A percentile compares a stretch with the other conserved stretches of the same genome.
Evolutionary conservation across 805 yeast genomes (phyloP).

Genomic region (Candida ulmi): DNA sequence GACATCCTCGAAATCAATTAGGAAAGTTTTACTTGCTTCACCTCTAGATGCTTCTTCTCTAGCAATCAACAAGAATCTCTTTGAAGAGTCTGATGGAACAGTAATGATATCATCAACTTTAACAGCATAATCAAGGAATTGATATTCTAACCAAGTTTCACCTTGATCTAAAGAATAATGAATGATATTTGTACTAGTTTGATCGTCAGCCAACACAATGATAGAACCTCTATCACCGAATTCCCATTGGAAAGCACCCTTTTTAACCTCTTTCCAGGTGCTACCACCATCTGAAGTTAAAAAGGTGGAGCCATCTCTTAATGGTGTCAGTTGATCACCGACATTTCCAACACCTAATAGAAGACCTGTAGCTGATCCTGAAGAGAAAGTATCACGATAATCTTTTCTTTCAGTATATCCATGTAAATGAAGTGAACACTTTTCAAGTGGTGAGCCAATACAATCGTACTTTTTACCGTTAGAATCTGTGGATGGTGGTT

Average conservation of each 20-base stretch:
- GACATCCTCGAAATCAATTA: slow-evolving; percentile 51
- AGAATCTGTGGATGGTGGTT: slow-evolving; percentile 65
- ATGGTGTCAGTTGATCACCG: slow-evolving; percentile 51
- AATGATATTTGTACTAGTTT: slow-evolving; percentile 50
- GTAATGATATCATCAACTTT: slow-evolving; percentile 72
- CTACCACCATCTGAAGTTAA: slow-evolving; percentile 84
- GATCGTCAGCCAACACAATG: slow-evolving; percentile 60
- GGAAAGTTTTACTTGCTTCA: slow-evolving; percentile 37
- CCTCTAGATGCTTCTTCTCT: slow-evolving; percentile 38
- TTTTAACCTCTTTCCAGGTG: slow-evolving; percentile 74
- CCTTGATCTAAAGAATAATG: slow-evolving; percentile 78
- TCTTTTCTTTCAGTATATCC: slow-evolving; percentile 88
- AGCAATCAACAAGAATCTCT: slow-evolving; percentile 65
- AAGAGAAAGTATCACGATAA: slow-evolving; percentile 77
- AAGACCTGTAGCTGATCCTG: slow-evolving; percentile 85
- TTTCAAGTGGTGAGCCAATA: slow-evolving; percentile 38
- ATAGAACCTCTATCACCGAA: slow-evolving; percentile 93
- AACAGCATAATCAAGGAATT: slow-evolving; percentile 55
- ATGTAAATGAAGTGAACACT: slow-evolving; percentile 80
- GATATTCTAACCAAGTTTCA: slow-evolving; percentile 58
- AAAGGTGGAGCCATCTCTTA: slow-evolving; percentile 59
- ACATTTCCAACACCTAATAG: slow-evolving; percentile 87
- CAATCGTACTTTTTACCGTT: slow-evolving; percentile 55
- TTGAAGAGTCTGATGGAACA: slow-evolving; percentile 83
- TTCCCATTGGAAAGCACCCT: slow-evolving; percentile 87